These are phyloP conservation scores for Bombardia bombarda DNA, from an alignment of 495 filamentous ascomycete genomes.

Conservation along the genomic window DNA sequence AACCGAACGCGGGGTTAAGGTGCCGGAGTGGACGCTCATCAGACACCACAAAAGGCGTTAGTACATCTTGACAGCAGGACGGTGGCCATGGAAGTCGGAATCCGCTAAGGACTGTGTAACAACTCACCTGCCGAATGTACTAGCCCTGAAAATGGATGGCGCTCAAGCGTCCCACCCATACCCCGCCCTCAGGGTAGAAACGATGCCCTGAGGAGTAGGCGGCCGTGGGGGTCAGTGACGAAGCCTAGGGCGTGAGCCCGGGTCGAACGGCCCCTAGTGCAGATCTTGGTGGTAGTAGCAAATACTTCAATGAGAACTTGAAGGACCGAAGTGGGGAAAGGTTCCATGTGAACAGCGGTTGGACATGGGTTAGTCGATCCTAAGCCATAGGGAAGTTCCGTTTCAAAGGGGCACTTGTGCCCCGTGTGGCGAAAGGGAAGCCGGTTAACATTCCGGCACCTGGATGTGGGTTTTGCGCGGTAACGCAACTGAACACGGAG, in stretches of 20 bases:
- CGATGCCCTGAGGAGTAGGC: constrained; percentile 38
- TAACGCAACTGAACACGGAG: constrained; percentile 59
- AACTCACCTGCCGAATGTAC: constrained; percentile 58
- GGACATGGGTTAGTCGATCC: constrained; percentile 62
- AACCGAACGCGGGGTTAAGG: constrained; percentile 65
- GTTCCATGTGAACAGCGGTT: constrained; percentile 64
- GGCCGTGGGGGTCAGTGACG: constrained; percentile 28
- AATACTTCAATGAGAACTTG: constrained; percentile 71
- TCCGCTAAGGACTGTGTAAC: constrained; percentile 56
- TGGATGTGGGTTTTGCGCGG: constrained; percentile 58
- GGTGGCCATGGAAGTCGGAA: constrained; percentile 60
- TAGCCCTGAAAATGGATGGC: constrained; percentile 59
- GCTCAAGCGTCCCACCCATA: constrained; percentile 61
- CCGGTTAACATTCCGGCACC: constrained; percentile 63
- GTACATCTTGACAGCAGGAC: constrained; percentile 56
- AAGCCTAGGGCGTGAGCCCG: constrained; percentile 60
- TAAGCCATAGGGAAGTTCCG: constrained; percentile 57
- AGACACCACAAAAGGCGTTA: constrained; percentile 61
- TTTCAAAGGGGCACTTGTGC: constrained; percentile 54
- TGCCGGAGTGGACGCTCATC: constrained; percentile 64
- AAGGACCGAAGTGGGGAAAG: constrained; percentile 66
- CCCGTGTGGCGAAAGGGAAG: constrained; percentile 58
- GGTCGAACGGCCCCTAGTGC: constrained; percentile 61
- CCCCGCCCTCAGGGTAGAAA: constrained; percentile 53
- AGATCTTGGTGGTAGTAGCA: constrained; percentile 70